phyloP scores from a whole-genome alignment of 805 yeast genomes.

The Pichia occidentalis region DNA sequence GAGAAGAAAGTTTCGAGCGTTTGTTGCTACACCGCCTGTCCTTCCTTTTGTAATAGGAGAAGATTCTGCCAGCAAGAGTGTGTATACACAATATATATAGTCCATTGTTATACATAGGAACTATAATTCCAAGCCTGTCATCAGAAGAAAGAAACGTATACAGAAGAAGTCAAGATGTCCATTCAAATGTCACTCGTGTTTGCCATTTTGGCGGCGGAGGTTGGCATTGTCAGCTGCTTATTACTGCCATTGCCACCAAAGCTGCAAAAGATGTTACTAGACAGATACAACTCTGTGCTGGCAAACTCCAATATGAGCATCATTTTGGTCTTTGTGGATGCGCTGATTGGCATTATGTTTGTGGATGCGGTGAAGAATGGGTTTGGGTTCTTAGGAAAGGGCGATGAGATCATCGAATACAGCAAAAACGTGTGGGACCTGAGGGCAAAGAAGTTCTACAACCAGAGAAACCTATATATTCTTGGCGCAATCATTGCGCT shows the following conservation, averaged over 20 bases:
- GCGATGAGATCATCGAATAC: slow-evolving; percentile 12
- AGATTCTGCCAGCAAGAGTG: no score
- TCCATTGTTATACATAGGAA: no score
- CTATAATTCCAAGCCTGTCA: no score
- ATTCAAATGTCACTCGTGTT: slow-evolving; percentile 32
- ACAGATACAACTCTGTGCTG: slow-evolving; percentile 26
- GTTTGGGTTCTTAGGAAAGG: slow-evolving; percentile 15
- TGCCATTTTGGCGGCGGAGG: slow-evolving; percentile 37
- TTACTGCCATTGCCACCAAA: slow-evolving; percentile 45
- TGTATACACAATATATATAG: no score
- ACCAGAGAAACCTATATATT: slow-evolving; percentile 52
- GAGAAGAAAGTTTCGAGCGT: no score
- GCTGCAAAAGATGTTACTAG: slow-evolving; percentile 34
- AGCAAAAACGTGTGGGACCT: slow-evolving; percentile 25
- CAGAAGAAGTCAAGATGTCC: no score
- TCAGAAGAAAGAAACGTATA: no score
- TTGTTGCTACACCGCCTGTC: no score
- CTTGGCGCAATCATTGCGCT: slow-evolving; percentile 49
- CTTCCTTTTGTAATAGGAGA: no score
- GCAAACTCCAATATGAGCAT: slow-evolving; percentile 35
- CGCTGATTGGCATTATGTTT: slow-evolving; percentile 35
- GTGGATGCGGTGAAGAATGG: slow-evolving; percentile 36
- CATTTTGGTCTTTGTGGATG: slow-evolving; percentile 34
- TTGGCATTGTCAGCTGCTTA: slow-evolving; percentile 36
- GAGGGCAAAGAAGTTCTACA: slow-evolving; percentile 43